These are phyloP conservation scores for Ceriops decandra DNA, from an alignment of 345 rosid species.

Conservation along the genomic window DNA sequence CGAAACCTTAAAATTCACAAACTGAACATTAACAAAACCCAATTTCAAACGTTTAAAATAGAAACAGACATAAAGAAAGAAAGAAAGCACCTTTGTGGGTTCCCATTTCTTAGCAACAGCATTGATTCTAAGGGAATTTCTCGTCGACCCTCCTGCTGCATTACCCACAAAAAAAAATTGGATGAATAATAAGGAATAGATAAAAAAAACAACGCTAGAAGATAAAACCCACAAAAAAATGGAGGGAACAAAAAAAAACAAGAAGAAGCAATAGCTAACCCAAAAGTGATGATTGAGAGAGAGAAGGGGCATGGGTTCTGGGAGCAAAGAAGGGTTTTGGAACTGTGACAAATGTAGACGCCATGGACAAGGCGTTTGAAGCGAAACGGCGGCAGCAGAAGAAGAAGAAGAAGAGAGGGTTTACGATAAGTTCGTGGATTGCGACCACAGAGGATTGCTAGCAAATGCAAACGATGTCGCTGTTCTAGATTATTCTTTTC, in stretches of 20 bases:
- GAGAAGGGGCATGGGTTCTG: slow-evolving; percentile 26
- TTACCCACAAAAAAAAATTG: background rate
- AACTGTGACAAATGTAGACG: slow-evolving; percentile 47
- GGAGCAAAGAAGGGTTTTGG: slow-evolving; percentile 40
- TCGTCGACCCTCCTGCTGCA: slow-evolving; percentile 34
- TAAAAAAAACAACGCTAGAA: too few relatives aligned
- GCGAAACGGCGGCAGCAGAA: background rate
- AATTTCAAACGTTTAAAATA: background rate
- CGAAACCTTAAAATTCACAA: too few relatives aligned
- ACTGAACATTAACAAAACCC: background rate
- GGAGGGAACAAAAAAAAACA: background rate
- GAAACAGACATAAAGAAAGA: background rate
- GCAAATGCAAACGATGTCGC: too few relatives aligned
- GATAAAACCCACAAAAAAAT: background rate
- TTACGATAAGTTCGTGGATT: too few relatives aligned
- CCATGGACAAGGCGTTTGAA: slow-evolving; percentile 25
- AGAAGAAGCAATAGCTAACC: slow-evolving; percentile 26
- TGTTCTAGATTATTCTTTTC: too few relatives aligned
- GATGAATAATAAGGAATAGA: too few relatives aligned
- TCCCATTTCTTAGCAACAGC: slow-evolving; percentile 75
- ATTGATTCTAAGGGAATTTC: slow-evolving; percentile 50
- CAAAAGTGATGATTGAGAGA: slow-evolving; percentile 25
- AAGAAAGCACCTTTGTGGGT: slow-evolving; percentile 55
- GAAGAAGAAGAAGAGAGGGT: too few relatives aligned
- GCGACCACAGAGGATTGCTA: too few relatives aligned